Base-by-base conservation (phyloP, 2,329 filamentous ascomycete species). In the Claviceps sp. region DNA sequence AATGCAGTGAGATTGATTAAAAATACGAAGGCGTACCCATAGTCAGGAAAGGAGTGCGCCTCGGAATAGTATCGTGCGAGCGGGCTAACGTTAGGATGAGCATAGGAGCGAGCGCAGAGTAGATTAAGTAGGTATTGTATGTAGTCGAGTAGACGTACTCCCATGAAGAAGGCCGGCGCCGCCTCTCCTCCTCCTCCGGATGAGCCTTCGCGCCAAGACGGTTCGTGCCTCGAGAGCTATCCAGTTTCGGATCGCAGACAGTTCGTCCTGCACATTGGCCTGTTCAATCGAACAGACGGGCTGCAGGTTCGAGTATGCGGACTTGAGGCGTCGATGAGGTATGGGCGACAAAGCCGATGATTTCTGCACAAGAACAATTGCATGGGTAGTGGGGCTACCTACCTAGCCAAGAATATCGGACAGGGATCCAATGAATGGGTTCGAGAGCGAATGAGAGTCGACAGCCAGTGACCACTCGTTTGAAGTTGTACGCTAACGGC, bases 11-110 rank as follows among this genome's bases (percentile, higher is more conserved):
- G 2, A 16, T 36, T 8, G 7, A 5, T 9, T 20, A 26, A 22
- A 8, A 22, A 14, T 2, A 37, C 20, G 13, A 47, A 48, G 55
- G 52, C 54, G 50, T 65, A 70, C 68, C 65, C 68, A 70, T 71
- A 71, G 60, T 71, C 68, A 49, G 68, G 68, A 57, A 69, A 67
- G 54, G 66, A 69, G 59, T 64, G 62, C 55, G 62, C 62, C 53
- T 65, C 56, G 52, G 67, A 70, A 51, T 59, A 54, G 54, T 71
- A 70, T 54, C 67, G 62, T 50, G 58, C 57, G 51, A 63, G 57
- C 49, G 65, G 59, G 58, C 67, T 69, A 53, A 16, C 26, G 8
- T 24, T 37, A 26, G 50, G 6, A 37, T 47, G 47, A 52, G 48
- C 30, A 34, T 7, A 52, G 22, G 22, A 20, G 9, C n/a, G 11